Conservation (phyloP, 305 asterid species). For the Coffea humblotiana region DNA sequence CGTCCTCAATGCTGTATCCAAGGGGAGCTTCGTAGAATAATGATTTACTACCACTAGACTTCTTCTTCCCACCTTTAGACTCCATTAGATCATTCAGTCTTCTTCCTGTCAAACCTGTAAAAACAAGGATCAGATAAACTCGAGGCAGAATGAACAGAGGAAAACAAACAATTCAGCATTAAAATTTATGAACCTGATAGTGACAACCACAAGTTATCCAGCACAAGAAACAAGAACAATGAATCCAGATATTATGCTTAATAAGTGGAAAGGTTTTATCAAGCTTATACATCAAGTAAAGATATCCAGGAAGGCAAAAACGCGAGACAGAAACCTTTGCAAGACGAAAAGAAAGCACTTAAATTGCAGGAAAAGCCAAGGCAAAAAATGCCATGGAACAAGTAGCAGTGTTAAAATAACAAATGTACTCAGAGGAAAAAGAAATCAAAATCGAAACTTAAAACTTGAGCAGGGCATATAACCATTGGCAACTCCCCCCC, state of each 20-base stretch:
- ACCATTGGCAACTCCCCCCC: no score
- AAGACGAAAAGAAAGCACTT: no score
- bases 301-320: neutral
- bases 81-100: slow-evolving; percentile 84
- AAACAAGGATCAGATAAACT: neutral
- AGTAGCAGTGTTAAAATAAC: no score
- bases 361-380: no score
- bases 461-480: no score
- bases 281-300: neutral
- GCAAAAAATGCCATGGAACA: no score
- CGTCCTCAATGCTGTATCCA: slow-evolving; percentile 86
- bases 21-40: slow-evolving; percentile 80
- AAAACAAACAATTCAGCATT: no score
- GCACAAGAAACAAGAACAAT: neutral
- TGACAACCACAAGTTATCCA: neutral
- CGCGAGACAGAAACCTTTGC: no score
- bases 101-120: slow-evolving; percentile 33
- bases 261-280: neutral
- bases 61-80: slow-evolving; percentile 86
- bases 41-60: slow-evolving; percentile 61
- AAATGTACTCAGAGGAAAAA: no score
- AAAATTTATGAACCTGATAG: no score
- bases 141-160: neutral
- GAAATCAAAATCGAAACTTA: no score
- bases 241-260: neutral